Conservation (phyloP, 116 monocot species). For the Papilionanthe hybrid region DNA sequence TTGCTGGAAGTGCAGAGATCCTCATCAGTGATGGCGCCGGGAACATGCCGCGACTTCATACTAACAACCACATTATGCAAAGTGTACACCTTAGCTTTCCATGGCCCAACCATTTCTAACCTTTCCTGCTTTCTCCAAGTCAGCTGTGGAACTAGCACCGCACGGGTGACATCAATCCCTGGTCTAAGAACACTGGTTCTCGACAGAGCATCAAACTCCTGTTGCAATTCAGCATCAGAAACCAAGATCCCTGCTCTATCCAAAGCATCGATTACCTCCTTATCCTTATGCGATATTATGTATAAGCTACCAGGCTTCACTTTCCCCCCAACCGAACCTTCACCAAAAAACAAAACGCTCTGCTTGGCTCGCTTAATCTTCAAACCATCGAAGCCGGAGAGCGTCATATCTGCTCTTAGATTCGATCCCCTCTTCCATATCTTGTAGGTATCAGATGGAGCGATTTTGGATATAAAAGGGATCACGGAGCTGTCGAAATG, state of each 20-base stretch:
- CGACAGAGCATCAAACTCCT: constrained; percentile 33
- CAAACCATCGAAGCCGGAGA: constrained; percentile 49
- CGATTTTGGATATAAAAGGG: constrained; percentile 42
- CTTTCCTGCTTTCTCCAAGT: constrained; percentile 61
- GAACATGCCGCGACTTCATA: constrained; percentile 35
- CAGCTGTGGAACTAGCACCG: constrained; percentile 54
- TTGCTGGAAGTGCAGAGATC: constrained; percentile 14
- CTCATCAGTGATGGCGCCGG: constrained; percentile 23
- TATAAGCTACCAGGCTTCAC: constrained; percentile 32
- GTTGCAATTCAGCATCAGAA: constrained; percentile 53
- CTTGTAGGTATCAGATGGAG: constrained; percentile 44
- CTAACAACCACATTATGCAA: constrained; percentile 62
- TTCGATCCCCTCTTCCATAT: constrained; percentile 52
- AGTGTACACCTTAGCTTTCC: constrained; percentile 57
- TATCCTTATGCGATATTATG: constrained; percentile 38
- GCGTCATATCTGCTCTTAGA: constrained; percentile 48
- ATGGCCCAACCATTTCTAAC: constrained; percentile 44
- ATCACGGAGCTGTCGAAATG: constrained; percentile 58
- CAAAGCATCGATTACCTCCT: constrained; percentile 39
- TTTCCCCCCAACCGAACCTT: constrained; percentile 57
- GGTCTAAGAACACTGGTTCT: constrained; percentile 38
- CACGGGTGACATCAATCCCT: constrained; percentile 67
- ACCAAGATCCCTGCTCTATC: constrained; percentile 56
- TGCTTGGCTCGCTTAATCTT: constrained; percentile 37
- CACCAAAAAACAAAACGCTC: constrained; percentile 67